Conservation (phyloP, 2,329 filamentous ascomycete genomes). For the Dactylellina drechsleri region DNA sequence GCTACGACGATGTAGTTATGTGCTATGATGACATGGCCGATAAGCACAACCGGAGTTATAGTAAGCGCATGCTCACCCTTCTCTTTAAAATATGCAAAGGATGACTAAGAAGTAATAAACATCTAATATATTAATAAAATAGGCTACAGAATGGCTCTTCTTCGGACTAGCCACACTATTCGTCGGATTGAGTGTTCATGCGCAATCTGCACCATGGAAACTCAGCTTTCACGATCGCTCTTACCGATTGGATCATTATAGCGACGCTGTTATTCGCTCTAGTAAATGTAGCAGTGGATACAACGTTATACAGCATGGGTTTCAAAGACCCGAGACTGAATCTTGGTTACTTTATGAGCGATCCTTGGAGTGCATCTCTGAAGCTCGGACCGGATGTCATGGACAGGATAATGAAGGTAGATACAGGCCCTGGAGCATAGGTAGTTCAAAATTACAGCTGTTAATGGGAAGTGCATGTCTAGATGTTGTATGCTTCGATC, state of each 20-base stretch:
- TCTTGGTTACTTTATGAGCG: conserved; percentile 2
- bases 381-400: not conserved
- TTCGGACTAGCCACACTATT: conserved; percentile 25
- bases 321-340: conserved; percentile 29
- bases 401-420: not conserved
- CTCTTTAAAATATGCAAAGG: not conserved
- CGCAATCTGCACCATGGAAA: conserved; percentile 11
- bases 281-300: conserved; percentile 19
- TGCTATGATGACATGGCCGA: not conserved
- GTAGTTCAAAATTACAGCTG: no score
- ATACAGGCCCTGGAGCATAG: no score
- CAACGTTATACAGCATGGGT: conserved; percentile 17
- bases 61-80: not conserved
- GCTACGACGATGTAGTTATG: no score
- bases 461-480: not conserved
- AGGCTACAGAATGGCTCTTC: conserved; percentile 37
- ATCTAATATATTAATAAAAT: not conserved
- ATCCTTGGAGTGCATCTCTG: not conserved
- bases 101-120: no score
- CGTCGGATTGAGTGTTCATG: conserved; percentile 25
- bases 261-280: conserved; percentile 12
- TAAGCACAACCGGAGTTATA: not conserved
- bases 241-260: conserved; percentile 28
- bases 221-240: not conserved
- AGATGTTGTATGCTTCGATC: conserved; percentile 30